Evolutionary conservation across 306 rosid species (phyloP).

Genomic region (Lotus japonicus): DNA sequence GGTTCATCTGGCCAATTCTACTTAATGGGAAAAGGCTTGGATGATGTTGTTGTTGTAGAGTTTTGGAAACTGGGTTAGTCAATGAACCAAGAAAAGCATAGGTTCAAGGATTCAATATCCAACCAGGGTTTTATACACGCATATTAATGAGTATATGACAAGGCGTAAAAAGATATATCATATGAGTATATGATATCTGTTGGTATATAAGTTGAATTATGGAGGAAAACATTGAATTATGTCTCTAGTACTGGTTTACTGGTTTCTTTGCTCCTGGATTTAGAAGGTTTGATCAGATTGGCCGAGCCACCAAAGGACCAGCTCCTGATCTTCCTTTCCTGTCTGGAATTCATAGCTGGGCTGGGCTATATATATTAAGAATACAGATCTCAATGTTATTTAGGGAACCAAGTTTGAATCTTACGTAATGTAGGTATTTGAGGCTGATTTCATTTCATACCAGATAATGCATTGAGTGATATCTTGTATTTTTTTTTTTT

Average conservation of each 20-base stretch:
- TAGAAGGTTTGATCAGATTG: background rate
- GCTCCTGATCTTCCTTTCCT: background rate
- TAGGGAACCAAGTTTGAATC: conserved; percentile 11
- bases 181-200: background rate
- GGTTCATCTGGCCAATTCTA: too few species aligned
- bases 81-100: background rate
- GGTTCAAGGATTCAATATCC: conserved; percentile 5
- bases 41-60: background rate
- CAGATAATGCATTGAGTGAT: background rate
- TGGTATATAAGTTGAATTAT: background rate
- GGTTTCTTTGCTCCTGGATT: conserved; percentile 8
- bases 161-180: background rate
- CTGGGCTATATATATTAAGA: background rate
- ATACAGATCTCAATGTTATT: background rate
- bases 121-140: background rate
- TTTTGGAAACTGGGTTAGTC: background rate
- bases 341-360: background rate
- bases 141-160: background rate
- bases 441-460: background rate
- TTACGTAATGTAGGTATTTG: background rate
- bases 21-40: too few species aligned
- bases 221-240: conserved; percentile 7
- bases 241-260: background rate
- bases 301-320: background rate
- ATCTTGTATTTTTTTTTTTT: background rate